Percentiles rank a stretch among this genome's conserved stretches.
These are phyloP conservation scores for Pleurotus tuber-regium DNA, from an alignment of 768 basidiomycete genomes.

Conservation along the genomic window DNA sequence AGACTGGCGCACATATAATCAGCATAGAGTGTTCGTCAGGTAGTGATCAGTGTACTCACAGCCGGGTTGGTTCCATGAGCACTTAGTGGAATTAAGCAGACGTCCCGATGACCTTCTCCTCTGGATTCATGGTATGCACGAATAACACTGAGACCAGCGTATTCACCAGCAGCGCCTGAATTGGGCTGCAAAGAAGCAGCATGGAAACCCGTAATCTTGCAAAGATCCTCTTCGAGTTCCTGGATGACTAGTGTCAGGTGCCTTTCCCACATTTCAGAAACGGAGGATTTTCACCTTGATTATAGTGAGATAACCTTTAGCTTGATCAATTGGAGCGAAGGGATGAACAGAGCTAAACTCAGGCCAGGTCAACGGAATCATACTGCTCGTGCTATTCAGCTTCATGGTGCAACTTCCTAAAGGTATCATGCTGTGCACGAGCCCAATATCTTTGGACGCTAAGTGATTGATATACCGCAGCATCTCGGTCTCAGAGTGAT, in stretches of 20 bases:
- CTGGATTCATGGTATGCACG: constrained; percentile 91
- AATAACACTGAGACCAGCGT: constrained; percentile 92
- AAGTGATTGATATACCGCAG: constrained; percentile 94
- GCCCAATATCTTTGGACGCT: constrained; percentile 90
- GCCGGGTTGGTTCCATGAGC: constrained; percentile 99
- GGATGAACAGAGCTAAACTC: constrained; percentile 91
- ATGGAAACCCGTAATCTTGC: constrained; percentile 95
- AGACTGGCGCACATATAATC: constrained; percentile 54
- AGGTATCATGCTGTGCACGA: constrained; percentile 95
- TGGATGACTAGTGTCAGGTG: too few species aligned
- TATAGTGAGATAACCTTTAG: constrained; percentile 78
- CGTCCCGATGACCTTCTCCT: constrained; percentile 80
- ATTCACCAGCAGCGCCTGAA: constrained; percentile 97
- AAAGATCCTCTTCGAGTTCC: constrained; percentile 91
- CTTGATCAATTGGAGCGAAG: constrained; percentile 88
- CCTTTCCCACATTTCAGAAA: too few species aligned
- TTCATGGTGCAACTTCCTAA: constrained; percentile 98
- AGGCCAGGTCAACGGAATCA: constrained; percentile 95
- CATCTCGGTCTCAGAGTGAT: constrained; percentile 99
- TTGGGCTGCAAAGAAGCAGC: constrained; percentile 98
- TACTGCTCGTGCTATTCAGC: constrained; percentile 96
- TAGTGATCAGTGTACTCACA: constrained; percentile 41
- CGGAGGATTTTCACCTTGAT: constrained; percentile 77
- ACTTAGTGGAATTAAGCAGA: constrained; percentile 92
- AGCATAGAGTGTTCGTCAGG: constrained; percentile 9